Conservation (phyloP, 805 yeast genomes). For the Spathaspora arborariae region DNA sequence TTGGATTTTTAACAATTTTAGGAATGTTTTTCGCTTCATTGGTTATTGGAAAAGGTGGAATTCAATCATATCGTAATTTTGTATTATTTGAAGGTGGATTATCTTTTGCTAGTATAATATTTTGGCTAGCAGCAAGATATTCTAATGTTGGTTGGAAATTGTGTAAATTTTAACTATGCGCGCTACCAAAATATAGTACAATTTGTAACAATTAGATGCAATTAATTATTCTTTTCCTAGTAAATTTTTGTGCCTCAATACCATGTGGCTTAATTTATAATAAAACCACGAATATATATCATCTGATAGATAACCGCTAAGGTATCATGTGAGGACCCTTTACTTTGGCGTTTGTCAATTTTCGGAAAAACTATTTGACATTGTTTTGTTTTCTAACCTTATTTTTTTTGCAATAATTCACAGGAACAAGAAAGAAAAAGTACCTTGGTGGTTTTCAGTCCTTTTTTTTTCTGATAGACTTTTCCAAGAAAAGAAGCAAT, state of each 20-base stretch:
- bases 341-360: too few relatives aligned
- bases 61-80: conserved; percentile 37
- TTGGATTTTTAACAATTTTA: conserved; percentile 27
- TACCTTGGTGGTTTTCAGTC: background rate
- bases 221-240: too few relatives aligned
- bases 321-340: too few relatives aligned
- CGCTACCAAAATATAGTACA: background rate
- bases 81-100: conserved; percentile 42
- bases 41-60: conserved; percentile 22
- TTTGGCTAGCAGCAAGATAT: conserved; percentile 43
- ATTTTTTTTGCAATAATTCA: background rate
- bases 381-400: too few relatives aligned
- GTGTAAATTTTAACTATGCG: conserved; percentile 20
- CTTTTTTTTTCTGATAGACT: background rate
- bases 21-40: conserved; percentile 27
- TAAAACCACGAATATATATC: background rate
- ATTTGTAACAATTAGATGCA: background rate
- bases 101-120: conserved; percentile 32
- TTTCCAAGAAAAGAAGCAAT: background rate
- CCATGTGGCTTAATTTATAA: background rate
- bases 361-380: background rate
- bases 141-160: conserved; percentile 42
- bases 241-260: background rate
- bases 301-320: background rate
- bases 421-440: background rate